Evolutionary conservation across 2,329 filamentous ascomycete genomes (phyloP).

Genomic region (Diaporthe velutina): DNA sequence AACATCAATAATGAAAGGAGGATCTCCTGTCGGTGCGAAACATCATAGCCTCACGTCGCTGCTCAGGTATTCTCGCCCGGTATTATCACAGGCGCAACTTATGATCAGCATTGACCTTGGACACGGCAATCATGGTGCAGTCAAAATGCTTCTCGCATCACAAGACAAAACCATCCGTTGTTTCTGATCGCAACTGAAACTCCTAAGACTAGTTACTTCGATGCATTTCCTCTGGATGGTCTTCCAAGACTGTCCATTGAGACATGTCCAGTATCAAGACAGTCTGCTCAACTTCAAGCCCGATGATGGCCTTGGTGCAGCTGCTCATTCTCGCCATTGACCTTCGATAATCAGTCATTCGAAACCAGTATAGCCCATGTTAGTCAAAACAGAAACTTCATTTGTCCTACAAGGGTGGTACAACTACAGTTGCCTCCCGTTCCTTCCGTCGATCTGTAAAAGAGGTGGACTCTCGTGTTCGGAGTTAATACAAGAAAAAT

Average conservation of each 20-base stretch:
- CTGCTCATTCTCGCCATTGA: neutral
- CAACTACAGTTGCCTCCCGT: neutral
- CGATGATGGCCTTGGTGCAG: neutral
- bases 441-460: neutral
- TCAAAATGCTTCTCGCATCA: neutral
- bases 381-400: neutral
- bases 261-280: neutral
- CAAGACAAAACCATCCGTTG: neutral
- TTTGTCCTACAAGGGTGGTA: neutral
- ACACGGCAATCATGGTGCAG: neutral
- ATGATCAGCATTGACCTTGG: neutral
- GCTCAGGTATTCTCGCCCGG: neutral
- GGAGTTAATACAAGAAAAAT: neutral
- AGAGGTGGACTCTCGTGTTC: no score
- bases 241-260: neutral
- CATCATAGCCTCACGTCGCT: neutral
- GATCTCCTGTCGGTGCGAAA: neutral
- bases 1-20: neutral
- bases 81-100: neutral
- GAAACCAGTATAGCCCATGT: neutral
- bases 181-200: neutral
- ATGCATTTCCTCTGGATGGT: no score
- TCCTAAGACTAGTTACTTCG: no score
- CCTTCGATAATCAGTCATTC: neutral
- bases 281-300: neutral